These are phyloP conservation scores for Diutina ranongensis DNA, from an alignment of 1,139 yeast genomes.

Conservation along the genomic window DNA sequence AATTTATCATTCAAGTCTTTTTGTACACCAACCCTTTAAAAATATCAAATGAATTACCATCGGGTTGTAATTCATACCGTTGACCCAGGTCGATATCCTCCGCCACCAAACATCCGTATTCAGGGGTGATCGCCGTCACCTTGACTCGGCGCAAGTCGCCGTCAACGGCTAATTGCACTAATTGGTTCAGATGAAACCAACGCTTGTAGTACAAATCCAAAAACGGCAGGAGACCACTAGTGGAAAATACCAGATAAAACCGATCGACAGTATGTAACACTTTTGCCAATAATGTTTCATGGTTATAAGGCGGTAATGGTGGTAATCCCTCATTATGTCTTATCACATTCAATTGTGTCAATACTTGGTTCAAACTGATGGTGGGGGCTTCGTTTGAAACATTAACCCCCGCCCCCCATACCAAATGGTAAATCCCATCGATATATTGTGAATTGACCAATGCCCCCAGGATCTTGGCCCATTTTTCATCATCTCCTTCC, in stretches of 20 bases:
- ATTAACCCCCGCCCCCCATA: slow-evolving; percentile 83
- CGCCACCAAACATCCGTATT: slow-evolving; percentile 74
- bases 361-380: slow-evolving; percentile 67
- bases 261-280: slow-evolving; percentile 54
- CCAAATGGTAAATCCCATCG: slow-evolving; percentile 45
- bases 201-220: slow-evolving; percentile 63
- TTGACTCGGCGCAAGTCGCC: slow-evolving; percentile 36
- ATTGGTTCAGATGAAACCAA: slow-evolving; percentile 78
- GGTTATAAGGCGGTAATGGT: slow-evolving; percentile 37
- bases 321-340: slow-evolving; percentile 29
- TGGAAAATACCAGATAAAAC: slow-evolving; percentile 46
- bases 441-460: slow-evolving; percentile 69
- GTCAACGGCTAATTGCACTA: slow-evolving; percentile 42
- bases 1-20: slow-evolving; percentile 16
- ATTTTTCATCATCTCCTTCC: slow-evolving; percentile 33
- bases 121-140: slow-evolving; percentile 71
- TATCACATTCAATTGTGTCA: slow-evolving; percentile 45
- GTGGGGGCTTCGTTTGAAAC: slow-evolving; percentile 85
- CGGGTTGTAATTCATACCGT: slow-evolving; percentile 74
- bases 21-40: slow-evolving; percentile 82
- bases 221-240: slow-evolving; percentile 58
- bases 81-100: slow-evolving; percentile 54
- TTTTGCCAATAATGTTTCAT: slow-evolving; percentile 61
- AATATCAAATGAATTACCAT: slow-evolving; percentile 95
- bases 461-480: slow-evolving; percentile 75